Base-by-base conservation (phyloP, 2,329 filamentous ascomycete genomes). In the Pseudocercospora fijiensis region DNA sequence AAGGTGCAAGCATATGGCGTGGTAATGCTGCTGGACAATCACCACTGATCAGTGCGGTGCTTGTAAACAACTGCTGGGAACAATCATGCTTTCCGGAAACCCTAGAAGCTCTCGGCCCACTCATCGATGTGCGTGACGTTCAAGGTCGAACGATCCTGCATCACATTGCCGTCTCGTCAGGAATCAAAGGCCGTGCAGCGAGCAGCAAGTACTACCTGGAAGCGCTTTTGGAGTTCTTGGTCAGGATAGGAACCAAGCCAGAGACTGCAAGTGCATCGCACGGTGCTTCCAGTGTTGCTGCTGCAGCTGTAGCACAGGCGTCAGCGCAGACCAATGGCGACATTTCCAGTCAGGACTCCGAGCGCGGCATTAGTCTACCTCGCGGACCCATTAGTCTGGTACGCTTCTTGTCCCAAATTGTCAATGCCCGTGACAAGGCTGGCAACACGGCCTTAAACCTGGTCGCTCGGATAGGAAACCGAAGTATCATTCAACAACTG, bases 191-290 rank as follows among this genome's bases (percentile, higher is more conserved):
- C 6, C 88, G 95, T 56, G 93, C 91, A 63, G 88, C 91, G 47
- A 94, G 95, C 22, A 96, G 92, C 75, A 91, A 94, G 69, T 97
- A 98, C 76, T 99, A 99, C 72, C 86, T 99, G 1, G 95, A 99
- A 78, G 94, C 92, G 27, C 83, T 99, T 10, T 83, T 99, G 0
- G 94, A 97, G 74, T 98, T 96, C 81, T 90, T 98, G 11, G 93
- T 98, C 2, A 88, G 93, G 37, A 92, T 96, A 75, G 73, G 73
- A n/a, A 74, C 71, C 37, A 72, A 73, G 30, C 66, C 72, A 51
- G 70, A 68, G 53, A 56, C 68, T 43, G 52, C 58, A n/a, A 59
- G 37, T 16, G 58, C 63, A 22, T 57, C 64, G 13, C 58, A 67
- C 47, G 90, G 90, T 4, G 89, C 88, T 62, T 83, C 82, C 4